phyloP scores from a whole-genome alignment of 805 yeast genomes.

The Pichia exigua region DNA sequence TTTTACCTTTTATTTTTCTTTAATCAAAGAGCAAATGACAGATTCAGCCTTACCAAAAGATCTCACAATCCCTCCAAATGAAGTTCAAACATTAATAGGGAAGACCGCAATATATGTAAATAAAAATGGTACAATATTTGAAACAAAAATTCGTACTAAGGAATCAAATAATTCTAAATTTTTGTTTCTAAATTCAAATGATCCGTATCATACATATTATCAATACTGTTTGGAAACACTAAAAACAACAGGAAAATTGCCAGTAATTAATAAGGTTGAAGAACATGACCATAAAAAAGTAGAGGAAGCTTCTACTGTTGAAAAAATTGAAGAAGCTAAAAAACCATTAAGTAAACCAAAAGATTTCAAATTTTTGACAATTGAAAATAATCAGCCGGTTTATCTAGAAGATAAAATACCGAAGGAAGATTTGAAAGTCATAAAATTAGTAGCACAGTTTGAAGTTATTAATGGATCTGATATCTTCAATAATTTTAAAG shows the following conservation, averaged over 20 bases:
- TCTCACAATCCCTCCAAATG: conserved; percentile 48
- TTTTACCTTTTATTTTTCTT: neutral
- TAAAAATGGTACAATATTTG: conserved; percentile 63
- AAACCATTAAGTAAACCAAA: conserved; percentile 10
- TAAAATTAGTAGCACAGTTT: conserved; percentile 65
- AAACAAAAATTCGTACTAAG: conserved; percentile 40
- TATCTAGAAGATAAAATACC: conserved; percentile 37
- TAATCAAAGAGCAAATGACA: neutral
- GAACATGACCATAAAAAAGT: neutral
- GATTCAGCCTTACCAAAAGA: conserved; percentile 26
- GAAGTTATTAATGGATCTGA: conserved; percentile 52
- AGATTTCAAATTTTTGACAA: conserved; percentile 20
- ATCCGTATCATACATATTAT: conserved; percentile 55
- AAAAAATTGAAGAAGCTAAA: neutral
- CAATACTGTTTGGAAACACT: conserved; percentile 34
- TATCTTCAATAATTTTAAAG: conserved; percentile 33
- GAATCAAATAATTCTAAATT: conserved; percentile 48
- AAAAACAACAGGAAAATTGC: conserved; percentile 22
- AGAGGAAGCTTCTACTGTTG: neutral
- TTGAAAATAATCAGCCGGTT: conserved; percentile 10
- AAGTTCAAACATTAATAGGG: conserved; percentile 44
- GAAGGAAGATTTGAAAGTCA: conserved; percentile 53
- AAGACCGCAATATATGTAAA: conserved; percentile 66
- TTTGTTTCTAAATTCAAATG: conserved; percentile 48
- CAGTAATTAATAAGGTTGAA: neutral